Evolutionary conservation across 805 yeast species (phyloP).

Genomic region (Millerozyma miso): DNA sequence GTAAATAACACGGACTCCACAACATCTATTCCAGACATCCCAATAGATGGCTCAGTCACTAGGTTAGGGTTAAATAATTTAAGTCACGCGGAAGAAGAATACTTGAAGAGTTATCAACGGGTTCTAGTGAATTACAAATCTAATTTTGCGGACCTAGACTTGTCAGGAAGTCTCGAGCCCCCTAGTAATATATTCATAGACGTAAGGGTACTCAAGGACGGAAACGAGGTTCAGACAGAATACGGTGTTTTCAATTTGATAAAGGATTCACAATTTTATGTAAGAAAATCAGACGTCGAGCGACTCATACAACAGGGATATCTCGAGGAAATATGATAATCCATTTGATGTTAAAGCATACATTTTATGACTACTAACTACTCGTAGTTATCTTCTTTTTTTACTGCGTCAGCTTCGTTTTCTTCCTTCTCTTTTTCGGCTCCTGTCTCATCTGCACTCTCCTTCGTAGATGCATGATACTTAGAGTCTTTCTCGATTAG

Average conservation of each 20-base stretch:
- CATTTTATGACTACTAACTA: not conserved
- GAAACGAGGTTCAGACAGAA: constrained; percentile 96
- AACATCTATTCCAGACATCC: constrained; percentile 2
- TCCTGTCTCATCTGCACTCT: not conserved
- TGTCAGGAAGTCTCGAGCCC: constrained; percentile 86
- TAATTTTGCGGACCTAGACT: constrained; percentile 73
- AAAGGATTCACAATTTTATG: constrained; percentile 91
- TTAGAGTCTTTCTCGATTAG: constrained; percentile 3
- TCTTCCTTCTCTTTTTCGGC: not conserved
- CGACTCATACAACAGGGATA: constrained; percentile 92
- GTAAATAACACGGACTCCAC: not conserved
- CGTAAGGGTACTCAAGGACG: constrained; percentile 88
- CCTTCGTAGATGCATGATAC: constrained; percentile 1
- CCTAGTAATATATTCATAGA: constrained; percentile 91
- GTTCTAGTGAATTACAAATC: constrained; percentile 74
- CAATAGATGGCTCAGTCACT: constrained; percentile 18
- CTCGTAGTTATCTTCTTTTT: not conserved
- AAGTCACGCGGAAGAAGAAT: constrained; percentile 78
- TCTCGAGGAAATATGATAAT: constrained; percentile 60
- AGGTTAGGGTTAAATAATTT: constrained; percentile 43
- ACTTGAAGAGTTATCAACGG: constrained; percentile 65
- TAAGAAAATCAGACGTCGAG: constrained; percentile 91
- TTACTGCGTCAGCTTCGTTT: not conserved
- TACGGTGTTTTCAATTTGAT: constrained; percentile 92
- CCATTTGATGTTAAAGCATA: not conserved